Evolutionary conservation across 2,329 filamentous ascomycete species (phyloP), one percentile per base, ranked within the genome.

Genomic region (Tolypocladium tundrense): DNA sequence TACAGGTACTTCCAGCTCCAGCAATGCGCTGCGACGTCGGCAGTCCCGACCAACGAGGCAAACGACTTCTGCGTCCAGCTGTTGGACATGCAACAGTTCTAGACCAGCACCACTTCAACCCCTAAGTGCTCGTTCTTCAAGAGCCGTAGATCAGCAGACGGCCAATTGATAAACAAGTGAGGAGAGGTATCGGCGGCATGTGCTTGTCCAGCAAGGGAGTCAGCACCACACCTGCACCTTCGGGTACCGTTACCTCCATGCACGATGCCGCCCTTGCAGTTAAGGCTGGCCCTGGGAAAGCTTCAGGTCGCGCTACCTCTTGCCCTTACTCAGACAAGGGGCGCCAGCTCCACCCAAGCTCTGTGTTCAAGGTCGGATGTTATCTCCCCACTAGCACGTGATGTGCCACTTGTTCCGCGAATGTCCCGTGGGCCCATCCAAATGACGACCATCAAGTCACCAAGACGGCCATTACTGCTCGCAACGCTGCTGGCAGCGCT

Each of bases 401-500:
- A 54, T 13, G 11, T 54, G 5, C 24, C 19, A n/a, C 1, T 13
- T 21, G 48, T 16, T 35, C 48, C 48, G 19, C 31, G 48, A 35
- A 19, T 21, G 4, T 13, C 11, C 27, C 39, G 56, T 53, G 56
- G 48, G 39, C 40, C 31, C 50, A 57, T 48, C 4, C 13, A 4
- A 41, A 31, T 42, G 37, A 31, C 24, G 50, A 41, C 27, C 37
- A 58, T 50, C 43, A 19, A 33, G 43, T 39, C 41, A 31, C 14
- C 53, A n/a, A 33, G 53, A n/a, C 37, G 14, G 42, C 39, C 27
- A n/a, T 42, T n/a, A 24, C 10, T 24, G 21, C 54, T 10, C 24
- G 16, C 40, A 35, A 24, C 35, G 52, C 55, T 52, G 52, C 52
- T 41, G 58, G 58, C 56, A 55, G 52, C 40, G n/a, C 53, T 27